Percentiles rank a stretch among this genome's conserved stretches.
Conservation (phyloP, 768 basidiomycete genomes). For the Stropharia rugosoannulata region DNA sequence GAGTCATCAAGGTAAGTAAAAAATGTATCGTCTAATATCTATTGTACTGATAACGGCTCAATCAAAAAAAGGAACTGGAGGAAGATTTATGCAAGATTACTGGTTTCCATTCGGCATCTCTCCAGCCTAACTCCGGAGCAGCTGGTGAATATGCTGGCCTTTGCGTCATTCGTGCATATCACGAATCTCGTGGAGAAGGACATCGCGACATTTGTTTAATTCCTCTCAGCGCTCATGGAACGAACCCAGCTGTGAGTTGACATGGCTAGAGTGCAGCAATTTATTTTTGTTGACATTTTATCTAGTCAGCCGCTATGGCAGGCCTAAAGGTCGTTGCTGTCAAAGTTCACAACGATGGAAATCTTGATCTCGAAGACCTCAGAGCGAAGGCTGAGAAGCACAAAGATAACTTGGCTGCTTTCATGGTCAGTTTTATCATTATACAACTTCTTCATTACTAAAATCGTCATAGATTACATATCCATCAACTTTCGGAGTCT, state of each 20-base stretch:
- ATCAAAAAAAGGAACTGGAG: conserved; percentile 72
- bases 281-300: neutral
- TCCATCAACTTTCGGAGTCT: conserved; percentile 97
- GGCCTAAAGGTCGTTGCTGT: conserved; percentile 96
- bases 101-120: conserved; percentile 92
- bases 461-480: conserved; percentile 76
- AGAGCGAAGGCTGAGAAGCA: conserved; percentile 85
- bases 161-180: conserved; percentile 91
- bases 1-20: conserved; percentile 66
- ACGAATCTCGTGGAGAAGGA: conserved; percentile 81
- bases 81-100: conserved; percentile 90
- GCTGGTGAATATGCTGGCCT: conserved; percentile 98
- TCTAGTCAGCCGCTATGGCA: conserved; percentile 92
- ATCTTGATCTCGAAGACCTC: conserved; percentile 86
- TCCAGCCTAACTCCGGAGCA: conserved; percentile 99
- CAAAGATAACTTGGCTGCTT: conserved; percentile 89
- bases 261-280: neutral
- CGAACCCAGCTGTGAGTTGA: conserved; percentile 87
- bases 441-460: neutral
- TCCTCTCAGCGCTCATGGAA: conserved; percentile 95
- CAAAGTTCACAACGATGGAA: conserved; percentile 85
- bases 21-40: neutral
- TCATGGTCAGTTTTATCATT: conserved; percentile 65
- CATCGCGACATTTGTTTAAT: conserved; percentile 92
- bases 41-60: neutral